Base-by-base conservation (phyloP, 129 eudicot genomes). In the Flaveria linearis region DNA sequence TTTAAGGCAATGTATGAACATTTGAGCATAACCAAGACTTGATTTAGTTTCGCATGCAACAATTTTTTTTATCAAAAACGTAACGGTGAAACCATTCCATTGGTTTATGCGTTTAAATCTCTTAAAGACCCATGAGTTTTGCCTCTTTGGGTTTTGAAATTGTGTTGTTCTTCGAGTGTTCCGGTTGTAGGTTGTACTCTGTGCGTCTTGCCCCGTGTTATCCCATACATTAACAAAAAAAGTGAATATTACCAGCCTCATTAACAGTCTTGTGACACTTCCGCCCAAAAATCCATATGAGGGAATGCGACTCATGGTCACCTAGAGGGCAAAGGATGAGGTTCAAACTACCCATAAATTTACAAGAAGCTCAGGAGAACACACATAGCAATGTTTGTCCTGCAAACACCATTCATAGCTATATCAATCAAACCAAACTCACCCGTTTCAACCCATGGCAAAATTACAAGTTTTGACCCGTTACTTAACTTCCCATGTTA, bases 341-440 rank as follows among this genome's bases (percentile, higher is more conserved):
- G 41, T 36, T 36, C 41, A 36, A 36, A 4, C 7, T 5, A 36
- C 7, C 41, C 41, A 80, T 30, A 30, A 30, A 30, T 30, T 30
- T 30, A 30, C 5, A 30, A 30, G 36, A 30, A 30, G 36, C 36
- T 30, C 36, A 30, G 3, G 36, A 30, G 3, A 5, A 30, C 36
- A 5, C 36, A 5, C 36, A 30, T 91, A 91, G 80, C 97, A 91
- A 67, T 86, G 90, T 63, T 91, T 91, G 80, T 91, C 97, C 92
- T 91, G 87, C 68, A 16, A 66, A 36, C 41, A 4, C 22, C 23
- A 15, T 10, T 26, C 30, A 22, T 11, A 26, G 62, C 43, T 14
- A 16, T 30, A 33, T 28, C 39, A 16, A 33, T 7, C 5, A 56
- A 20, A 33, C 7, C 22, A 64, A 64, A 15, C n/a, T 23, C 7